Evolutionary conservation across 306 rosid species (phyloP).

Genomic region (Biancaea sappan): DNA sequence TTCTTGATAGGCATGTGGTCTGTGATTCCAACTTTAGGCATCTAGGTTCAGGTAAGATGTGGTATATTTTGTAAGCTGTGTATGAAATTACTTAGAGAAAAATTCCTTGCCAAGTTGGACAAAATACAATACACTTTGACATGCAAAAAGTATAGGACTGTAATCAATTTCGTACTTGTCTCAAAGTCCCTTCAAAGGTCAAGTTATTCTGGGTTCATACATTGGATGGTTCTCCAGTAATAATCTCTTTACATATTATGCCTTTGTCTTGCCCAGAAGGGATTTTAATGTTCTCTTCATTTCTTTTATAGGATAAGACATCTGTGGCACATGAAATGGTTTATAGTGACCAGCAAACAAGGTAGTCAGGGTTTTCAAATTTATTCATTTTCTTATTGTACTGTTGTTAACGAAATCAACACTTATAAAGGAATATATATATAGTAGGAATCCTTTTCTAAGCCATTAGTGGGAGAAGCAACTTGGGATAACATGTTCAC

Average conservation of each 20-base stretch:
- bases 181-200: not conserved
- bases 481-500: not conserved
- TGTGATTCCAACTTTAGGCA: constrained; percentile 23
- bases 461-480: constrained; percentile 16
- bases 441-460: not conserved
- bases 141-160: not conserved
- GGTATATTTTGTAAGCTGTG: constrained; percentile 27
- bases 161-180: not conserved
- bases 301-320: constrained; percentile 48
- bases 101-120: constrained; percentile 17
- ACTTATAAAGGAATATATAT: not conserved
- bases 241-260: constrained; percentile 2
- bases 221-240: too few relatives aligned
- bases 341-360: constrained; percentile 50
- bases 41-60: not conserved
- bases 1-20: constrained; percentile 24
- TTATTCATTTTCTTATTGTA: not conserved
- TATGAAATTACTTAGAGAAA: not conserved
- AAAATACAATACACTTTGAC: not conserved
- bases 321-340: constrained; percentile 48
- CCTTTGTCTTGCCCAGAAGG: not conserved
- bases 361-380: constrained; percentile 32
- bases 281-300: constrained; percentile 4
- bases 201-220: too few relatives aligned
- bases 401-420: not conserved